phyloP scores from a whole-genome alignment of 2,329 filamentous ascomycete genomes.

The Paecilomyces dactylethromorphus region DNA sequence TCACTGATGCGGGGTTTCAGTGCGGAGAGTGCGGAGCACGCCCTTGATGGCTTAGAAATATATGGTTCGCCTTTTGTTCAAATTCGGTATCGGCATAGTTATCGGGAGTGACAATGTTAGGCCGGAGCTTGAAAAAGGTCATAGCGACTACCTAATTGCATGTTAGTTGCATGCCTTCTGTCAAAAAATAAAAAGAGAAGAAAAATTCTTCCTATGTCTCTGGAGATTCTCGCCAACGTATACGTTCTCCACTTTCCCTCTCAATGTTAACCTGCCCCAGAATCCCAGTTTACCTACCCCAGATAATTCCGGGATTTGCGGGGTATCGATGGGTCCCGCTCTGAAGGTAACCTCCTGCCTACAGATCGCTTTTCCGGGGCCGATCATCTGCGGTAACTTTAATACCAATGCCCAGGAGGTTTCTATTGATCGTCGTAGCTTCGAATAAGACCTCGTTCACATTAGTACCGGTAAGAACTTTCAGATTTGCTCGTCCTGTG shows the following conservation, averaged over 20 bases:
- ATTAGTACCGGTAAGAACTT: neutral
- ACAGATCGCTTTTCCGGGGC: neutral
- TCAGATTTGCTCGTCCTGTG: neutral
- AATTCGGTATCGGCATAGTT: neutral
- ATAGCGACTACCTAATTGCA: neutral
- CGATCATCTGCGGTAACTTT: neutral
- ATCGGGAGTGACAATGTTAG: neutral
- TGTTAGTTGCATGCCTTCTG: neutral
- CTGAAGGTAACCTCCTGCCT: slow-evolving; percentile 51
- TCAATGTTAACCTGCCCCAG: slow-evolving; percentile 38
- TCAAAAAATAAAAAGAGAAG: neutral
- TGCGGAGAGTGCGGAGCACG: neutral
- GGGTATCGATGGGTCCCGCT: slow-evolving; percentile 53
- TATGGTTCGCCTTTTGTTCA: neutral
- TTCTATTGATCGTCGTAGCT: neutral
- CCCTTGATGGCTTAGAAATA: neutral
- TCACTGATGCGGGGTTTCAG: neutral
- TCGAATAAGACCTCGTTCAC: neutral
- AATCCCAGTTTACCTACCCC: slow-evolving; percentile 49
- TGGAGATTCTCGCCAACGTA: neutral
- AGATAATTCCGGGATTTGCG: slow-evolving; percentile 55
- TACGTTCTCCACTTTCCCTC: neutral
- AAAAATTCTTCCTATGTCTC: neutral
- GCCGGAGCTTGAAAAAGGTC: neutral
- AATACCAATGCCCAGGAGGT: neutral